These are phyloP conservation scores for Orbilia brochopaga DNA, from an alignment of 2,329 filamentous ascomycete species.

Conservation along the genomic window DNA sequence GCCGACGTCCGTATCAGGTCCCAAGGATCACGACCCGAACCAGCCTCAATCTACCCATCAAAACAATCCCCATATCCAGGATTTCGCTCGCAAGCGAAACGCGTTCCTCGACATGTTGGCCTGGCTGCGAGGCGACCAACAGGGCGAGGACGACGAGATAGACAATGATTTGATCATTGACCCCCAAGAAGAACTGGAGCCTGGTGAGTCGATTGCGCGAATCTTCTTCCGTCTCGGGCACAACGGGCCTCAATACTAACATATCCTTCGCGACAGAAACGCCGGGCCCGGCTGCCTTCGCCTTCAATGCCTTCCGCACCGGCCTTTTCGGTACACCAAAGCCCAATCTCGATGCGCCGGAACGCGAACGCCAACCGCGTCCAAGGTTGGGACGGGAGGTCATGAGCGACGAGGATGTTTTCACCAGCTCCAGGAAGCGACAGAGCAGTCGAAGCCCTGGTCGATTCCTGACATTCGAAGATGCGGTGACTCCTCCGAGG, in stretches of 20 bases:
- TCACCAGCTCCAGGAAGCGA: conserved; percentile 37
- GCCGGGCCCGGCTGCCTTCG: conserved; percentile 68
- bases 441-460: conserved; percentile 26
- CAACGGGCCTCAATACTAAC: conserved; percentile 54
- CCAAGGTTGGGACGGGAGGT: conserved; percentile 26
- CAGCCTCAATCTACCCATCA: not conserved
- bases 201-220: conserved; percentile 43
- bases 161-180: conserved; percentile 47
- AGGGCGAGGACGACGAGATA: conserved; percentile 44
- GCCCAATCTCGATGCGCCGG: conserved; percentile 59
- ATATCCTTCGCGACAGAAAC: conserved; percentile 67
- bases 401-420: conserved; percentile 47
- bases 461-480: conserved; percentile 29
- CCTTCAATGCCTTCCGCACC: conserved; percentile 70
- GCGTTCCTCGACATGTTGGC: conserved; percentile 43
- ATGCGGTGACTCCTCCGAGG: conserved; percentile 20
- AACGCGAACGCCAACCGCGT: conserved; percentile 34
- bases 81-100: conserved; percentile 21
- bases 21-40: not conserved
- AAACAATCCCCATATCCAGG: conserved; percentile 2
- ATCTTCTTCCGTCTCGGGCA: conserved; percentile 51
- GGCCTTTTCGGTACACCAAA: conserved; percentile 70
- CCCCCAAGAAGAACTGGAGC: conserved; percentile 12
- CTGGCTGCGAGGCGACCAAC: conserved; percentile 47
- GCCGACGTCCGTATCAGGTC: not conserved